Percentiles rank a stretch among this genome's conserved stretches.
These are phyloP conservation scores for Fusarium nygamai DNA, from an alignment of 2,329 filamentous ascomycete genomes.

Conservation along the genomic window DNA sequence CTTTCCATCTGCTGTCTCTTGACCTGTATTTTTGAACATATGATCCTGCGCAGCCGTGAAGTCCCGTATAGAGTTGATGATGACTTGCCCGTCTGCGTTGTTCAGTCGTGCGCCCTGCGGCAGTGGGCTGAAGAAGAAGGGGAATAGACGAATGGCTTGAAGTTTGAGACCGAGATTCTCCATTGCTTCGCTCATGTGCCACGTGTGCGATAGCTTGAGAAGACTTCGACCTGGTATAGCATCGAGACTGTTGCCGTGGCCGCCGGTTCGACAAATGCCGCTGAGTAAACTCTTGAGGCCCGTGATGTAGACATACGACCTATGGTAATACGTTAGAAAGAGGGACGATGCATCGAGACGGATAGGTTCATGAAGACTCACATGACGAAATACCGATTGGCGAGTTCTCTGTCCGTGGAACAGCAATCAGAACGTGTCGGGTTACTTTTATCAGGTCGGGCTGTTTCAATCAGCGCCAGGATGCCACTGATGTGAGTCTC, in stretches of 20 bases:
- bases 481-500: constrained; percentile 14
- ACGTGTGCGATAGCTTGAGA: constrained; percentile 1
- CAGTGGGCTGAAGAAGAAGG: constrained; percentile 4
- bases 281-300: constrained; percentile 13
- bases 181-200: constrained; percentile 1
- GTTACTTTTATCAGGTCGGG: not conserved
- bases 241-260: not conserved
- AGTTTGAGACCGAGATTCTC: not conserved
- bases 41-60: not conserved
- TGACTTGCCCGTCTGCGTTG: not conserved
- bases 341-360: fast-evolving
- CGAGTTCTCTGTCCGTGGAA: not conserved
- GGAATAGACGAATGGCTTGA: constrained; percentile 1
- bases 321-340: fast-evolving
- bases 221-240: not conserved
- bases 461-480: constrained; percentile 9
- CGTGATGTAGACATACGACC: not conserved
- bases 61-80: not conserved
- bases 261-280: not conserved
- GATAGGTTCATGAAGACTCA: fast-evolving
- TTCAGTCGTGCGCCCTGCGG: not conserved
- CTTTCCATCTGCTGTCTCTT: not conserved
- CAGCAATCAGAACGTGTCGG: not conserved
- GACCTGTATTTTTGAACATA: fast-evolving
- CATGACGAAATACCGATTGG: constrained; percentile 10